A percentile compares a stretch with the other conserved stretches of the same genome.
These are phyloP conservation scores for Carex cristatella DNA, from an alignment of 176 grass and related monocot genomes.

Conservation along the genomic window DNA sequence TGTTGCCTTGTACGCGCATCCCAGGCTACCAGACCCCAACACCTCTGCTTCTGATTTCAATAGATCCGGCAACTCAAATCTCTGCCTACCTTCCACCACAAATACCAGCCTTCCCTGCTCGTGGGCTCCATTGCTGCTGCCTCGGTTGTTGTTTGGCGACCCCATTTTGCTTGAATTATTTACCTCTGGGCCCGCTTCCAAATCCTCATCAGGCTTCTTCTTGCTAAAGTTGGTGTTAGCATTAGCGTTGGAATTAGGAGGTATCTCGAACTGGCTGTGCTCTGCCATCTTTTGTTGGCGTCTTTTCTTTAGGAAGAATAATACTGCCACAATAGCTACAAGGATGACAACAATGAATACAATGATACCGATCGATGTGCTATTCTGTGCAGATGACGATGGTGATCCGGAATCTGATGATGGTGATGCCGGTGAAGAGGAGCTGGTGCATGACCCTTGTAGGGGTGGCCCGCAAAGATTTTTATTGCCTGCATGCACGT, in stretches of 20 bases:
- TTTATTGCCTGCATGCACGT: slow-evolving; percentile 44
- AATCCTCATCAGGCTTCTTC: not conserved
- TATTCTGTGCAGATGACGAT: not conserved
- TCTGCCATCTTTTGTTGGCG: slow-evolving; percentile 10
- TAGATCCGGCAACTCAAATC: slow-evolving; percentile 77
- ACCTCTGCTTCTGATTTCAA: slow-evolving; percentile 90
- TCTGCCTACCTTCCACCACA: slow-evolving; percentile 46
- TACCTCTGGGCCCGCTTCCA: not conserved
- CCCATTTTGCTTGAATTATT: not conserved
- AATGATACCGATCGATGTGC: slow-evolving; percentile 9
- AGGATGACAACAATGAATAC: slow-evolving; percentile 32
- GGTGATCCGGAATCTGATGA: not conserved
- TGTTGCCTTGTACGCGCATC: slow-evolving; percentile 70
- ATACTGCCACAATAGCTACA: slow-evolving; percentile 17
- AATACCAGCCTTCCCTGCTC: slow-evolving; percentile 69
- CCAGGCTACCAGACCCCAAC: slow-evolving; percentile 58
- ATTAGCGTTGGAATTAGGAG: not conserved
- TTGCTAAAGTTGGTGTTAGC: slow-evolving; percentile 4
- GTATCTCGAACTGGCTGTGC: slow-evolving; percentile 18
- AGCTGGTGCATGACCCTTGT: slow-evolving; percentile 27
- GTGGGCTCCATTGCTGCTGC: slow-evolving; percentile 10
- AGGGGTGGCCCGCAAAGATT: slow-evolving; percentile 64
- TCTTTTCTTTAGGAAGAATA: slow-evolving; percentile 25
- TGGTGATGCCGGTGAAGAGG: not conserved
- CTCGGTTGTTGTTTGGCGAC: not conserved